Evolutionary conservation across 805 yeast genomes (phyloP), one percentile per base, ranked within the genome.

Genomic region (Blastobotrys attinorum): DNA sequence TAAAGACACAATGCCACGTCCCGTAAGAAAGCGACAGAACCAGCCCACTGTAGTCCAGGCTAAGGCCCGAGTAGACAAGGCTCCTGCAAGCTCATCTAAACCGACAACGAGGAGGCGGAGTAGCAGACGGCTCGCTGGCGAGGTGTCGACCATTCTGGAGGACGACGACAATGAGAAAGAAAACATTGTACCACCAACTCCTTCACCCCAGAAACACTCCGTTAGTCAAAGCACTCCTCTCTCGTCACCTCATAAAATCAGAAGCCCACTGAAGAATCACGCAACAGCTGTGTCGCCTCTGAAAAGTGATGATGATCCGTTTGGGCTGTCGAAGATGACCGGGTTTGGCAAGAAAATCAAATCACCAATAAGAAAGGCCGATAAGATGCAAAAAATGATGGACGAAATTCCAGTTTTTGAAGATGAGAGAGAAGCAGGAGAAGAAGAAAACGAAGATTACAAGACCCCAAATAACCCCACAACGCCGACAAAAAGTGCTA

Each of bases 71-170:
- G 36, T 4, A 21, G 5, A 25, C 10, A 25, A 25, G 29, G 10
- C 29, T 11, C 7, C 10, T 25, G 29, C 29, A 25, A 11, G 11
- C 7, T 8, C 29, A 25, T 7, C 29, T 8, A 10, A 17, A 21
- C n/a, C 25, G 25, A 38, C 41, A 25, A 31, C 20, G 37, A 20
- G 31, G 16, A 31, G 43, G 16, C 29, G 23, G 18, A 29, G 16
- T 18, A 27, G 27, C 4, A 15, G 25, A 17, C 37, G 25, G 4
- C 23, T 21, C 17, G 21, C 37, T 11, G 22, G 37, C 7, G 27
- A 37, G 15, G 43, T 40, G 20, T 40, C 43, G 31, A 40, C 43
- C 13, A 40, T 40, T 7, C 16, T 40, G 13, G 43, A 40, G 25
- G 43, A 40, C 22, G 13, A 27, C 22, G 33, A 16, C 11, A 13